Evolutionary conservation across 345 rosid species (phyloP), one percentile per base, ranked within the genome.

Genomic region (Isatis tinctoria): DNA sequence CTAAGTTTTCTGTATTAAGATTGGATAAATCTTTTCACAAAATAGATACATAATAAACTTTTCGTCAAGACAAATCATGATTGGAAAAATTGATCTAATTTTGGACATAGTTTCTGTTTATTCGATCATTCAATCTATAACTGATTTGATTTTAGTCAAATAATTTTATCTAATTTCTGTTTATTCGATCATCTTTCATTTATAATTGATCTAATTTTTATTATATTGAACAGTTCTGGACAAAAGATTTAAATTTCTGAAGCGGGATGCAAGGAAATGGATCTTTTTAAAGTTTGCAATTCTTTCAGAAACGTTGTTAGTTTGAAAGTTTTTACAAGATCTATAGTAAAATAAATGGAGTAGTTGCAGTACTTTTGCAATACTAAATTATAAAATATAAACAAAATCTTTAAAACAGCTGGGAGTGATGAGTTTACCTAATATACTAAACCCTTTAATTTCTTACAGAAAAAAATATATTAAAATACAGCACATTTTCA

Each of bases 241-340:
- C 27, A 10, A 49, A 10, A 6, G 10, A 10, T 32, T 44, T 32
- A 5, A 65, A 43, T 52, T 52, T 51, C 13, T 72, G 24, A 49
- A 27, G 61, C 60, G 69, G 44, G 49, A 16, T 11, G 8, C 41
- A 12, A 62, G 24, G 70, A 28, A 41, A 52, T 27, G 53, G 63
- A 41, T n/a, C n/a, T 39, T 53, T 73, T 54, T 18, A 24, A 40
- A 39, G 41, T 27, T 40, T 41, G 5, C 9, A 2, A 16, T 32
- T 4, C 5, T n/a, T 12, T 48, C 10, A 7, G 60, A 14, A 60
- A n/a, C 18, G 33, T 8, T 45, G 59, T 65, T 65, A 45, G 66
- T 57, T 74, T 47, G 20, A 4, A 74, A 66, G 52, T 65, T 30
- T 56, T 35, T 11, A 33, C 44, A 73, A 54, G 17, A 51, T 44